A percentile compares a stretch with the other conserved stretches of the same genome.
These are phyloP conservation scores for Flaveria bidentis DNA, from an alignment of 129 eudicot species.

Conservation along the genomic window DNA sequence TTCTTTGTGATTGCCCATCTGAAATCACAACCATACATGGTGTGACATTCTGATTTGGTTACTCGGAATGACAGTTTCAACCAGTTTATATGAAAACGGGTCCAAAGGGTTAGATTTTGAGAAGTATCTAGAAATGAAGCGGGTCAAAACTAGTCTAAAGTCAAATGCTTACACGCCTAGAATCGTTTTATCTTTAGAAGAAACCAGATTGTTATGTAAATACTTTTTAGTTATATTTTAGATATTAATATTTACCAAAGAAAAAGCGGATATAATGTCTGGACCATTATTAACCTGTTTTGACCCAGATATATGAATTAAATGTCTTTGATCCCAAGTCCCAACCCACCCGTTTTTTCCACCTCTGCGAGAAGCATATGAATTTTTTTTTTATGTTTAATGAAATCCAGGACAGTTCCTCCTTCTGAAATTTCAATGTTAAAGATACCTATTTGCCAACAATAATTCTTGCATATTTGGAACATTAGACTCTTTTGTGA, in stretches of 20 bases:
- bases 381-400: not conserved
- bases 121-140: not conserved
- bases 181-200: not conserved
- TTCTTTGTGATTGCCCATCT: slow-evolving; percentile 91
- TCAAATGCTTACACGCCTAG: not conserved
- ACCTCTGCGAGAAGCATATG: not conserved
- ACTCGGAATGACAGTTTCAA: not conserved
- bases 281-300: not conserved
- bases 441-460: not conserved
- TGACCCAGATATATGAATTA: not conserved
- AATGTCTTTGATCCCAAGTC: not conserved
- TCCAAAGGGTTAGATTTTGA: not conserved
- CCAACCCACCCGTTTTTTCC: not conserved
- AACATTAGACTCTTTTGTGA: not conserved
- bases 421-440: not conserved
- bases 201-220: not conserved
- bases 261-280: not conserved
- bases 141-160: not conserved
- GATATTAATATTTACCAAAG: not conserved
- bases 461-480: not conserved
- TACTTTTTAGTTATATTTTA: not conserved
- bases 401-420: not conserved
- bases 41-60: slow-evolving; percentile 7
- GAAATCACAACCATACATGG: slow-evolving; percentile 29
- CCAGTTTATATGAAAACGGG: not conserved